Base-by-base conservation (phyloP, 805 yeast species). In the Cyberlindnera subsufficiens region DNA sequence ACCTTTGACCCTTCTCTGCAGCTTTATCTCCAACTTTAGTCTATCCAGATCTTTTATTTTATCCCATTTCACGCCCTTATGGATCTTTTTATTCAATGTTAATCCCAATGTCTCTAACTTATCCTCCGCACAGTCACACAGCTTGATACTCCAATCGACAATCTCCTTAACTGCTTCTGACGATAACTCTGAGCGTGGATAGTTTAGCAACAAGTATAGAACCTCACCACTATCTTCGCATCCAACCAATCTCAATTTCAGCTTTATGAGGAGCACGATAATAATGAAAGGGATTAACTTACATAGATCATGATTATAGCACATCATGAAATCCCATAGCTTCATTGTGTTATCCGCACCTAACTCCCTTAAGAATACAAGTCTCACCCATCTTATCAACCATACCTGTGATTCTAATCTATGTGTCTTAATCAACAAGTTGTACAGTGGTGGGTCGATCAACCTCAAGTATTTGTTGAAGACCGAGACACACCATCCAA, bases 381-480 rank as follows among this genome's bases (percentile, higher is more conserved):
- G 55, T 17, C 80, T 55, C 4, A 71, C 65, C 63, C 71, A 75
- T 40, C 80, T 54, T 13, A 75, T 75, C 22, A 73, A 56, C 80
- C 80, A 75, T 30, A 75, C 60, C 49, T 71, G 78, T 6, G 72
- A 63, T 45, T 75, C 80, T 6, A 75, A 56, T 44, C 58, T 64
- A 32, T 74, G 60, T 47, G 68, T 70, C 38, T 66, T 68, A 14
- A 67, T 56, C 32, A 75, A 53, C 44, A 65, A 65, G 48, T 72
- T 71, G 47, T 72, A 75, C 15, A 74, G 61, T 15, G 69, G 59
- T 39, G 68, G 72, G 51, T 75, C 80, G 6, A 72, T 66, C 42
- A 72, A 64, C 65, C 66, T 62, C 27, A 75, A 54, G 32, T 63
- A 56, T 30, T 58, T 58, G 49, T 74, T 70, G 57, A 75, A 73